Evolutionary conservation across 106 monocot species (phyloP).

Genomic region (Dendrobium officinale): DNA sequence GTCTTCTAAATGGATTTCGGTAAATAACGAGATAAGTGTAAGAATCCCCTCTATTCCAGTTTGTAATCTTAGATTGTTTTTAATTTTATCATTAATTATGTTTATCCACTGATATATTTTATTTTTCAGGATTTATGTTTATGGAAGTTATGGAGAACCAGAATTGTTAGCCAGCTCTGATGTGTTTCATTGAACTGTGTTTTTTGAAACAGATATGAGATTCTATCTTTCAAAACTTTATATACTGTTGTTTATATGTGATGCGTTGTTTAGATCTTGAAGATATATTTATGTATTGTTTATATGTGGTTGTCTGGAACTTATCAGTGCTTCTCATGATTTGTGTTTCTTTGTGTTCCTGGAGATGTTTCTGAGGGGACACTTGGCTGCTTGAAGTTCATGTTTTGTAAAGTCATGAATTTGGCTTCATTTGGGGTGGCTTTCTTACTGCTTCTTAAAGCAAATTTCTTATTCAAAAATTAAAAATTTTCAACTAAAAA

Average conservation of each 20-base stretch:
- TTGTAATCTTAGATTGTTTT: neutral
- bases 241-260: slow-evolving; percentile 1
- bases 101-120: neutral
- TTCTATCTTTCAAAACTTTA: slow-evolving; percentile 1
- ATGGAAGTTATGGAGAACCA: slow-evolving; percentile 5
- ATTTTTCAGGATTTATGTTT: slow-evolving; percentile 10
- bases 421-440: neutral
- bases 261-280: neutral
- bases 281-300: neutral
- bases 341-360: slow-evolving; percentile 3
- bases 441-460: too few relatives aligned
- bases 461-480: too few relatives aligned
- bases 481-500: too few relatives aligned
- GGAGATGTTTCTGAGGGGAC: neutral
- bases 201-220: neutral
- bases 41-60: neutral
- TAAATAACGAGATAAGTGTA: slow-evolving; percentile 11
- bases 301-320: neutral
- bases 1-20: slow-evolving; percentile 12
- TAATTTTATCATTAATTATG: neutral
- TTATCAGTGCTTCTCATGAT: neutral
- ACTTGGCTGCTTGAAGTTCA: neutral
- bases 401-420: neutral
- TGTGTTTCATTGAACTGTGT: neutral
- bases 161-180: neutral